Base-by-base conservation (phyloP, 306 rosid species). In the Luffa aegyptiaca region DNA sequence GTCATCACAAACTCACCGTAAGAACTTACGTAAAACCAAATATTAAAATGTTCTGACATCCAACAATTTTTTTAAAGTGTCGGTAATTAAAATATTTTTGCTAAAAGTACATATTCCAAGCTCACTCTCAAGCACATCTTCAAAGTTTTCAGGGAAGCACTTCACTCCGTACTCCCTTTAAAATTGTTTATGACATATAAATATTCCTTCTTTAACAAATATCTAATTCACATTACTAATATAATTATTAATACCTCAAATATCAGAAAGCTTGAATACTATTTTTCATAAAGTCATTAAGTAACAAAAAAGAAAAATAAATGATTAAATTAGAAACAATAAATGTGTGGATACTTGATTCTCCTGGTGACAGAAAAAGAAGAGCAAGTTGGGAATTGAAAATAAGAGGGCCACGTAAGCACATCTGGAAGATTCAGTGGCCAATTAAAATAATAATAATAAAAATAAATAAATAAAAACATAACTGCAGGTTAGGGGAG, bases 341-440 rank as follows among this genome's bases (percentile, higher is more conserved):
- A 12, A 51, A 51, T 48, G 53, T 51, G 55, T 51, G 13, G 55
- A 51, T 51, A 0, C 55, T 62, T 5, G 69, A 62, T 62, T 62
- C n/a, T 5, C 10, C 8, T 36, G 2, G 46, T 16, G 72, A 37
- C 36, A 65, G 58, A 52, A 37, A 56, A n/a, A 33, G 6, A 16
- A 62, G 42, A 62, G 16, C 42, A 62, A 33, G 69, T 62, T 62
- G 69, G 69, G 33, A 69, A 42, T 69, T 42, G 53, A 69, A 69
- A 41, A 69, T 10, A 9, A 70, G 36, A 44, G 76, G 51, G 39
- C 76, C 76, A 70, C 76, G 76, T 70, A 70, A 45, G 55, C 53
- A 45, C 18, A 70, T 70, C 76, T 70, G 55, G 76, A 70, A 70
- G 76, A 70, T 41, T 41, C 39, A 20, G 2, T 11, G 9, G 36